Conservation (phyloP, 225 moss, liverwort and hornwort species). For the Ulota crispa region DNA sequence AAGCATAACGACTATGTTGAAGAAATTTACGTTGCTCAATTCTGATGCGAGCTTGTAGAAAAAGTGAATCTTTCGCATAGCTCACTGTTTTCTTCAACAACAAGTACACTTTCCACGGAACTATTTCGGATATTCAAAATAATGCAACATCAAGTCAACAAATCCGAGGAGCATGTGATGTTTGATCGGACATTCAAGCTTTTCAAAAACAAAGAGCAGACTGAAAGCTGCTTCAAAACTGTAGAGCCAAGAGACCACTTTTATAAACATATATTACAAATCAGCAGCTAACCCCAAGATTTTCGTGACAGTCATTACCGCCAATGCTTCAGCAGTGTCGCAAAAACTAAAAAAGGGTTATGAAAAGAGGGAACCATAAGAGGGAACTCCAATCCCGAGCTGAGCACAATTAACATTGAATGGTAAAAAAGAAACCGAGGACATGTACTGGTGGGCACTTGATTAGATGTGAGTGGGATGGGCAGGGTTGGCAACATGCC, state of each 20-base stretch:
- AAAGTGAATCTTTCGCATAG: too few species aligned
- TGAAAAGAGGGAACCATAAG: neutral
- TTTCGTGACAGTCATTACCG: neutral
- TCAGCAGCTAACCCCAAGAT: neutral
- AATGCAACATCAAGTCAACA: neutral
- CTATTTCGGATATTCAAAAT: neutral
- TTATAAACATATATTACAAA: constrained; percentile 46
- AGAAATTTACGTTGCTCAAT: neutral
- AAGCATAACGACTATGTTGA: neutral
- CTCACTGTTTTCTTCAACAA: neutral
- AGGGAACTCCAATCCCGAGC: neutral
- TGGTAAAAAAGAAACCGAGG: neutral
- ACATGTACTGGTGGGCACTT: neutral
- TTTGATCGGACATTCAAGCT: neutral
- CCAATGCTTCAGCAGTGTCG: neutral
- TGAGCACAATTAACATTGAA: neutral
- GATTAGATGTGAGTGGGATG: constrained; percentile 18
- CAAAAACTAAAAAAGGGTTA: neutral
- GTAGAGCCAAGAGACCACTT: neutral
- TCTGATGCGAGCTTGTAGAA: neutral
- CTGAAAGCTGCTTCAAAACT: constrained; percentile 24
- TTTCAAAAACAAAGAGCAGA: constrained; percentile 16
- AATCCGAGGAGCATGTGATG: neutral
- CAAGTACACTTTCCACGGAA: too few species aligned
- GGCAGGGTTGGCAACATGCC: constrained; percentile 40